Evolutionary conservation across 164 flowering plant species (phyloP), one percentile per base, ranked within the genome.

Genomic region (Macadamia tetraphylla): DNA sequence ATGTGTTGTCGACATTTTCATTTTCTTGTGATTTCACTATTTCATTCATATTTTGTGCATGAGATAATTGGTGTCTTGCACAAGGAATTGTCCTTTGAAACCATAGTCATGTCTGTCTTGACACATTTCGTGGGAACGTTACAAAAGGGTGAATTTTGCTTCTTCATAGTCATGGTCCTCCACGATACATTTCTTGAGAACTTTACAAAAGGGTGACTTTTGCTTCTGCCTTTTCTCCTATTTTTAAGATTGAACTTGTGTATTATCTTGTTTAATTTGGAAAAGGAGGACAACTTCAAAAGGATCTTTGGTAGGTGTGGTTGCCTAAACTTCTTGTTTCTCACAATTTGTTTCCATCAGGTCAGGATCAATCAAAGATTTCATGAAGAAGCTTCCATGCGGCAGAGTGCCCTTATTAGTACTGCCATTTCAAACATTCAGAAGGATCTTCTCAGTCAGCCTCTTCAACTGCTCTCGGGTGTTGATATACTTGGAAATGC

Each of bases 401-500:
- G 98, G 70, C 90, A 88, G 65, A 95, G 97, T 87, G 84, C 89
- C 70, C 81, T 92, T 76, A 75, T 80, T 67, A 85, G 80, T 73
- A 82, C 81, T 66, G 96, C 96, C n/a, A 72, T 90, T 62, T 68
- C 93, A 65, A 92, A 84, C 64, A 77, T 95, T 62, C 90, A 82
- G 66, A 95, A 89, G 81, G 99, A 95, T 87, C 84, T 95, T 72
- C 89, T 95, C 29, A 83, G 98, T 79, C 99, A 87, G 75, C 99
- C 99, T 59, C 90, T 95, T 79, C 99, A 89, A 68, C 84, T 95
- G 70, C 93, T 95, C 18, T 92, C 95, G 5, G 98, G 99, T 49
- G 90, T 95, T 74, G 98, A 95, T 77, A 95, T 95, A 78, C 80
- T 95, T 81, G 99, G 99, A 62, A 95, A 95, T 81, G 99, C 99